Evolutionary conservation across 176 grass and related monocot genomes (phyloP).

Genomic region (Cenchrus americanus): DNA sequence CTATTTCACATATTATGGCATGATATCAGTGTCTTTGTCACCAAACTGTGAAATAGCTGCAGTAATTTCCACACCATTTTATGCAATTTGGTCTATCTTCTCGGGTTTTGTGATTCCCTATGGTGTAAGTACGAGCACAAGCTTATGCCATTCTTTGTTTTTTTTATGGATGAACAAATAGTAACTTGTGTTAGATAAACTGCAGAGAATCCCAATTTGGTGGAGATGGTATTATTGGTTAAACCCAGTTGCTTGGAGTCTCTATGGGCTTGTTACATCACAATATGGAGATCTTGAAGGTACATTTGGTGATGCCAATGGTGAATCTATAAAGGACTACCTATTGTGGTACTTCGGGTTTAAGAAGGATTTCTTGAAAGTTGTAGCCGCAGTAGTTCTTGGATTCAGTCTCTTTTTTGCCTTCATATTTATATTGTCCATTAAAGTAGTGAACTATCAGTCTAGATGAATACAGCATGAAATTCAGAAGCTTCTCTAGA

Average conservation of each 20-base stretch:
- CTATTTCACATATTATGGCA: constrained; percentile 57
- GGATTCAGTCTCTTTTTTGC: constrained; percentile 43
- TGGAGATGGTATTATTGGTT: constrained; percentile 69
- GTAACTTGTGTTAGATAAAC: constrained; percentile 11
- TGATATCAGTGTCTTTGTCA: constrained; percentile 55
- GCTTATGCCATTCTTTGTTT: neutral
- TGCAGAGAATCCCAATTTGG: constrained; percentile 74
- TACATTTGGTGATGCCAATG: constrained; percentile 22
- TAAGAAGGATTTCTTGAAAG: constrained; percentile 38
- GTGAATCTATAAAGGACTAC: constrained; percentile 46
- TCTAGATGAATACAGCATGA: constrained; percentile 34
- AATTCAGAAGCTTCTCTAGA: neutral
- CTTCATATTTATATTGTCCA: constrained; percentile 45
- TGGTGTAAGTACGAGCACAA: constrained; percentile 42
- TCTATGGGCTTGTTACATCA: constrained; percentile 56
- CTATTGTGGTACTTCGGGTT: constrained; percentile 58
- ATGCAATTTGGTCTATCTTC: constrained; percentile 52
- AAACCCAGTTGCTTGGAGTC: constrained; percentile 44
- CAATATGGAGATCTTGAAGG: constrained; percentile 50
- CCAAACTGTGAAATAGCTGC: constrained; percentile 40
- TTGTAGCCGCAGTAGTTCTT: constrained; percentile 42
- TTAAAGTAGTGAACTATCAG: constrained; percentile 59
- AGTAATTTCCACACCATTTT: constrained; percentile 52
- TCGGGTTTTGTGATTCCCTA: constrained; percentile 58
- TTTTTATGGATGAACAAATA: neutral